Conservation (phyloP, 306 rosid species). For the Hippophae tibetana region DNA sequence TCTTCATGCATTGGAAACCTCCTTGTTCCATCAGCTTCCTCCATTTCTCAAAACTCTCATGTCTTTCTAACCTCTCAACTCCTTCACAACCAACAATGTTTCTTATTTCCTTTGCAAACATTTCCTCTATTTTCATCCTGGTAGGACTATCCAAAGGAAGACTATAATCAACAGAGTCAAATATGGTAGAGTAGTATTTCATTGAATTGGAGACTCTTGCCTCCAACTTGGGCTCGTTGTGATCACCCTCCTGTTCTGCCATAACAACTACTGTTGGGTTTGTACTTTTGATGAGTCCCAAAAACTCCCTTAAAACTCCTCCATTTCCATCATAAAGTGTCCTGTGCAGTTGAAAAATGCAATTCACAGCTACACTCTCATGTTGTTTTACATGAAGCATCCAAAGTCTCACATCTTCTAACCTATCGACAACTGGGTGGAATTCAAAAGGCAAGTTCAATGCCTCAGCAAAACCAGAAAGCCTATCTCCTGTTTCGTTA, state of each 20-base stretch:
- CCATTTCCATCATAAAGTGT: slow-evolving; percentile 56
- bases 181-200: slow-evolving; percentile 67
- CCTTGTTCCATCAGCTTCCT: slow-evolving; percentile 71
- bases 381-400: slow-evolving; percentile 97
- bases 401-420: slow-evolving; percentile 96
- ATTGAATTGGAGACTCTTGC: slow-evolving; percentile 56
- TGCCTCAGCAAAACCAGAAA: slow-evolving; percentile 72
- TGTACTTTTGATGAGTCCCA: slow-evolving; percentile 80
- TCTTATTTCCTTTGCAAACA: slow-evolving; percentile 70
- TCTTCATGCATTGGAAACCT: slow-evolving; percentile 47
- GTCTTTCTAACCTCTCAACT: slow-evolving; percentile 77
- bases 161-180: slow-evolving; percentile 53
- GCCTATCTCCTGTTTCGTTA: slow-evolving; percentile 85
- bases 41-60: slow-evolving; percentile 68
- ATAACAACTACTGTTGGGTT: slow-evolving; percentile 47
- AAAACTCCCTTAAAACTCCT: slow-evolving; percentile 64
- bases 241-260: slow-evolving; percentile 89
- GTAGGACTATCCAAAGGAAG: slow-evolving; percentile 49
- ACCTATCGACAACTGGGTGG: slow-evolving; percentile 87
- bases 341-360: slow-evolving; percentile 79
- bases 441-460: slow-evolving; percentile 83
- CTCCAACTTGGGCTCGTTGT: slow-evolving; percentile 52
- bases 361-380: slow-evolving; percentile 75
- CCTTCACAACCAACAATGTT: slow-evolving; percentile 86
- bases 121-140: slow-evolving; percentile 69